Conservation (phyloP, 345 rosid genomes). For the Corymbia maculata region DNA sequence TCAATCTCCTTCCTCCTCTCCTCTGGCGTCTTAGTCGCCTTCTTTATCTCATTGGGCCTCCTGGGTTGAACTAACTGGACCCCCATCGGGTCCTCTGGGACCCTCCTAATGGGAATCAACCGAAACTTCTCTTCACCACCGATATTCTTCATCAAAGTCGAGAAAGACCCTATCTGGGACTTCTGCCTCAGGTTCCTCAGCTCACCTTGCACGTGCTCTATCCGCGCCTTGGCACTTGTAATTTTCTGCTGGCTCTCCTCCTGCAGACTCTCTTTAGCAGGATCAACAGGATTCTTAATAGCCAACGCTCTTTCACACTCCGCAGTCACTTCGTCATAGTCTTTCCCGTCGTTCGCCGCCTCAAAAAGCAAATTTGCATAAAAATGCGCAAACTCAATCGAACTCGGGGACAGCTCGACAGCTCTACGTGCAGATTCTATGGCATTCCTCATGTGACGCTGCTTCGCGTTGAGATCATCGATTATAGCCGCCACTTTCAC, state of each 20-base stretch:
- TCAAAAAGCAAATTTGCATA: constrained; percentile 80
- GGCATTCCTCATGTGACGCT: constrained; percentile 56
- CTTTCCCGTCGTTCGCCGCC: constrained; percentile 70
- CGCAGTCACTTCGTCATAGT: constrained; percentile 70
- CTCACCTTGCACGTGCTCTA: constrained; percentile 70
- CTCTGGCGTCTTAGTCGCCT: constrained; percentile 83
- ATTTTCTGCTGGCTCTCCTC: constrained; percentile 81
- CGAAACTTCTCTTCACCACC: constrained; percentile 87
- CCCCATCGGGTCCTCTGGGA: constrained; percentile 89
- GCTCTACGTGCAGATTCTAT: constrained; percentile 70
- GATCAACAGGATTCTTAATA: constrained; percentile 71
- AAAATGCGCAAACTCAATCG: constrained; percentile 77
- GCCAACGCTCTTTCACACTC: constrained; percentile 85
- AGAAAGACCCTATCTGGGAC: constrained; percentile 56
- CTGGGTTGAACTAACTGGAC: constrained; percentile 55
- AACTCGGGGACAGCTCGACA: constrained; percentile 60
- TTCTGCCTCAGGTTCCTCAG: constrained; percentile 66
- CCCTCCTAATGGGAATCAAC: constrained; percentile 61
- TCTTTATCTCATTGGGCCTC: constrained; percentile 91
- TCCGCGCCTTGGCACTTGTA: constrained; percentile 57
- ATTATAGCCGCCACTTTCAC: constrained; percentile 66
- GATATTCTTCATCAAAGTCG: constrained; percentile 77
- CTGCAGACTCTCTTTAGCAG: constrained; percentile 81
- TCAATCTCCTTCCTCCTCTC: constrained; percentile 94
- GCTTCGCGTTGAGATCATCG: constrained; percentile 67